These are phyloP conservation scores for Bipolaris cookei DNA, from an alignment of 2,329 filamentous ascomycete genomes.

Conservation along the genomic window DNA sequence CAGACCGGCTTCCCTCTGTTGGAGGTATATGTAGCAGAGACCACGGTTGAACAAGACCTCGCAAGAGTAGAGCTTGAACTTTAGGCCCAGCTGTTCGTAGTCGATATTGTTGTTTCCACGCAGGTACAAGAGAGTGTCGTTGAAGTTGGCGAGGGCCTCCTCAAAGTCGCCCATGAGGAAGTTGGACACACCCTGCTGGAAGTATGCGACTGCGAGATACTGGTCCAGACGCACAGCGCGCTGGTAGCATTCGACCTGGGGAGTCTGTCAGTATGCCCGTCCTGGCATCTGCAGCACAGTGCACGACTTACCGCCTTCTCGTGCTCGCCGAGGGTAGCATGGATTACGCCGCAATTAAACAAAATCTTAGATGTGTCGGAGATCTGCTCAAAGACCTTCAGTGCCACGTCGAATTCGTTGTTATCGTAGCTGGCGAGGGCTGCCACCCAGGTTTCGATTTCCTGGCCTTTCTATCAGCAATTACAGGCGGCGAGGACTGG, in stretches of 20 bases:
- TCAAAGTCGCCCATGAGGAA: slow-evolving; percentile 97
- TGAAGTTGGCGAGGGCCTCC: slow-evolving; percentile 97
- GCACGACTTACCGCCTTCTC: slow-evolving; percentile 78
- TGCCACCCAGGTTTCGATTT: slow-evolving; percentile 98
- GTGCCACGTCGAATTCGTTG: slow-evolving; percentile 92
- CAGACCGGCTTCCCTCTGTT: slow-evolving; percentile 88
- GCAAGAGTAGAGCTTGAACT: slow-evolving; percentile 96
- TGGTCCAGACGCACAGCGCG: slow-evolving; percentile 87
- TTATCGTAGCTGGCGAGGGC: slow-evolving; percentile 93
- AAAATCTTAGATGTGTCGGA: slow-evolving; percentile 96
- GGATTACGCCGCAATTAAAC: slow-evolving; percentile 98
- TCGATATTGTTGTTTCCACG: slow-evolving; percentile 97
- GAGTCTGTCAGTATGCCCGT: slow-evolving; percentile 25
- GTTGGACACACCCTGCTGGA: slow-evolving; percentile 97
- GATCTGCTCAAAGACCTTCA: slow-evolving; percentile 83
- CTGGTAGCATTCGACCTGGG: slow-evolving; percentile 91
- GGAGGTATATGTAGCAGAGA: slow-evolving; percentile 94
- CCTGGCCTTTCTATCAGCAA: slow-evolving; percentile 60
- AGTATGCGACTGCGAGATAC: slow-evolving; percentile 96
- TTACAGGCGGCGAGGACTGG: slow-evolving; percentile 23
- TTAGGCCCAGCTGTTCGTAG: slow-evolving; percentile 92
- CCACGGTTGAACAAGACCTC: slow-evolving; percentile 97
- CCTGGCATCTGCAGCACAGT: not conserved
- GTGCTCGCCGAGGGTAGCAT: slow-evolving; percentile 94
- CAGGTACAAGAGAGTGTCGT: slow-evolving; percentile 93